Evolutionary conservation across 176 grass and related monocot genomes (phyloP).

Genomic region (Chloris gayana): DNA sequence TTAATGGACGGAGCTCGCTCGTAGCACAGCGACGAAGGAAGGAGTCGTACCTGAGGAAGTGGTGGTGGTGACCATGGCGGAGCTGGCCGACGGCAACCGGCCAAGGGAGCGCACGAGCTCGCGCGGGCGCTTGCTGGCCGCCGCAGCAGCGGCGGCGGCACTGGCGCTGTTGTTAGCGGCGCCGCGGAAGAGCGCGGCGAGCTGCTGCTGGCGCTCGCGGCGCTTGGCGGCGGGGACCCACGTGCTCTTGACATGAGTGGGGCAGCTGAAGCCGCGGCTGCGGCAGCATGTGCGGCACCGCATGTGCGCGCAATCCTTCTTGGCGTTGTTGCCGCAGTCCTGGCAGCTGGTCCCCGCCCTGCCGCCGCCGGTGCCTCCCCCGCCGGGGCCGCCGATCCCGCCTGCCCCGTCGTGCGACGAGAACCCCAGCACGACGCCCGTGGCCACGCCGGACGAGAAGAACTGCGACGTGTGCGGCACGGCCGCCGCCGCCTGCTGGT

Average conservation of each 20-base stretch:
- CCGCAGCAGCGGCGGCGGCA: slow-evolving; percentile 11
- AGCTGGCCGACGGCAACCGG: slow-evolving; percentile 41
- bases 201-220: slow-evolving; percentile 88
- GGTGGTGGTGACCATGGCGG: slow-evolving; percentile 52
- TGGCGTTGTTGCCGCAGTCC: slow-evolving; percentile 97
- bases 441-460: slow-evolving; percentile 64
- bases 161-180: slow-evolving; percentile 45
- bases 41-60: slow-evolving; percentile 73
- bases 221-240: slow-evolving; percentile 93
- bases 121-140: slow-evolving; percentile 46
- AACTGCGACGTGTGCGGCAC: slow-evolving; percentile 63
- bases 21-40: background rate
- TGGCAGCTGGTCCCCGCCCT: slow-evolving; percentile 85
- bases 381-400: slow-evolving; percentile 26
- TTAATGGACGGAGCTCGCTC: no score
- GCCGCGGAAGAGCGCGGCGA: slow-evolving; percentile 63
- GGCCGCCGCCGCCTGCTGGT: slow-evolving; percentile 46
- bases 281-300: slow-evolving; percentile 95
- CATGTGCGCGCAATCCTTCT: slow-evolving; percentile 89
- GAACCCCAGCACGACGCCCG: slow-evolving; percentile 58
- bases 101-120: slow-evolving; percentile 55
- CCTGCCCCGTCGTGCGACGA: slow-evolving; percentile 47
- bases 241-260: slow-evolving; percentile 90
- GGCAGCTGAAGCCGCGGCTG: slow-evolving; percentile 84
- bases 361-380: slow-evolving; percentile 35